Evolutionary conservation across 23 red algal species (phyloP).

Genomic region (Agarophyton chilense): DNA sequence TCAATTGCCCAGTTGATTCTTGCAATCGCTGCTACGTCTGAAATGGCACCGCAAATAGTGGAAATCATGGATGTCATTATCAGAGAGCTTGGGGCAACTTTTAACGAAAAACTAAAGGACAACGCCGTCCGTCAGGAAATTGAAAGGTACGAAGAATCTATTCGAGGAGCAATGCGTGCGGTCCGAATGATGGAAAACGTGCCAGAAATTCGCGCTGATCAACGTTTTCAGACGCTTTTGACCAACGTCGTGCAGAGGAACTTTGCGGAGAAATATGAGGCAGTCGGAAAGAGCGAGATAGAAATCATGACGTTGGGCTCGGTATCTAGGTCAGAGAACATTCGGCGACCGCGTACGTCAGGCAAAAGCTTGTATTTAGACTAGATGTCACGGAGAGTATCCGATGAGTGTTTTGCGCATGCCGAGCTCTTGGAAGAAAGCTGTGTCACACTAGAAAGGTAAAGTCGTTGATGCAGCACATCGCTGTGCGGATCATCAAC

Average conservation of each 20-base stretch:
- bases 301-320: slow-evolving; percentile 51
- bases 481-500: no score
- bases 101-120: slow-evolving; percentile 69
- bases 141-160: slow-evolving; percentile 82
- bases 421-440: background rate
- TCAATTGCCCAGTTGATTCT: slow-evolving; percentile 64
- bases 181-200: slow-evolving; percentile 60
- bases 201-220: slow-evolving; percentile 36
- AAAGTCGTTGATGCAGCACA: no score
- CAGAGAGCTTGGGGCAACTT: slow-evolving; percentile 51
- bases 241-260: slow-evolving; percentile 41
- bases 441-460: background rate
- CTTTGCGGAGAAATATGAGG: slow-evolving; percentile 57
- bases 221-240: slow-evolving; percentile 59
- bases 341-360: background rate
- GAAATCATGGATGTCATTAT: slow-evolving; percentile 50
- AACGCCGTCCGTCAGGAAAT: slow-evolving; percentile 90
- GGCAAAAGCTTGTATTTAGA: background rate
- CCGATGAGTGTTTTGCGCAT: background rate
- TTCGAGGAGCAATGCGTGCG: slow-evolving; percentile 66
- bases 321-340: slow-evolving; percentile 8
- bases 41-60: slow-evolving; percentile 49
- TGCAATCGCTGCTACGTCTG: slow-evolving; percentile 31
- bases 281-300: slow-evolving; percentile 52
- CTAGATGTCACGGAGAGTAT: background rate